A percentile compares a stretch with the other conserved stretches of the same genome.
phyloP scores from a whole-genome alignment of 345 rosid species.

The Clarkia xantiana region DNA sequence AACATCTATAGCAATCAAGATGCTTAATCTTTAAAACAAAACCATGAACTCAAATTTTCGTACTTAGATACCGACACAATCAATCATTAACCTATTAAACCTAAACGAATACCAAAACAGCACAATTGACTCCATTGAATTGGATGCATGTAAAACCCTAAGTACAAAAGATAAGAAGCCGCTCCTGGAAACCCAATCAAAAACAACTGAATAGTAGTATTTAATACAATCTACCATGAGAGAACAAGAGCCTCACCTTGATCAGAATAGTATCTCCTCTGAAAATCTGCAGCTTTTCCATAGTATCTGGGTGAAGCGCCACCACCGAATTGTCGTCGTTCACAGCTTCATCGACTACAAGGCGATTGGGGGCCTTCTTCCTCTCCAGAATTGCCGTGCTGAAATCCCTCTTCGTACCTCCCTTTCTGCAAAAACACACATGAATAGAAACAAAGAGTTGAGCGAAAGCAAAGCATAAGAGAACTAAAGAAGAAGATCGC shows the following conservation, averaged over 20 bases:
- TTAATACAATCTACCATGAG: background rate
- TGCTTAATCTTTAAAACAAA: too few species aligned
- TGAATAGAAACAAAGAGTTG: constrained; percentile 1
- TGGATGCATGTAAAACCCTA: too few species aligned
- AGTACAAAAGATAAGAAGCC: too few species aligned
- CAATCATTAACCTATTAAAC: too few species aligned
- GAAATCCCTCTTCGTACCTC: constrained; percentile 62
- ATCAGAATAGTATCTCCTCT: constrained; percentile 85
- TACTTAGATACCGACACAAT: too few species aligned
- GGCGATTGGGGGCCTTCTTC: constrained; percentile 80
- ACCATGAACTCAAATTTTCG: too few species aligned
- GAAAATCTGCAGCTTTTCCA: constrained; percentile 97
- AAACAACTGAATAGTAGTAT: too few species aligned
- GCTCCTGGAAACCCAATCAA: too few species aligned
- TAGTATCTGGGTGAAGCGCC: constrained; percentile 66
- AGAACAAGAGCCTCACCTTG: constrained; percentile 34
- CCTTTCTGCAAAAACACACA: constrained; percentile 30
- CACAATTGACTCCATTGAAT: too few species aligned
- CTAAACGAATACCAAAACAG: too few species aligned
- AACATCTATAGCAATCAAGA: too few species aligned
- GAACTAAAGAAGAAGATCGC: background rate
- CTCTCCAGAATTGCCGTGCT: constrained; percentile 84
- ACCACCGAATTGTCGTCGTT: constrained; percentile 94
- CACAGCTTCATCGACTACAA: constrained; percentile 77
- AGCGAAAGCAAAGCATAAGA: background rate